Evolutionary conservation across 371 early-diverging fungal genomes (phyloP).

Genomic region (Batrachochytrium dendrobatidis): DNA sequence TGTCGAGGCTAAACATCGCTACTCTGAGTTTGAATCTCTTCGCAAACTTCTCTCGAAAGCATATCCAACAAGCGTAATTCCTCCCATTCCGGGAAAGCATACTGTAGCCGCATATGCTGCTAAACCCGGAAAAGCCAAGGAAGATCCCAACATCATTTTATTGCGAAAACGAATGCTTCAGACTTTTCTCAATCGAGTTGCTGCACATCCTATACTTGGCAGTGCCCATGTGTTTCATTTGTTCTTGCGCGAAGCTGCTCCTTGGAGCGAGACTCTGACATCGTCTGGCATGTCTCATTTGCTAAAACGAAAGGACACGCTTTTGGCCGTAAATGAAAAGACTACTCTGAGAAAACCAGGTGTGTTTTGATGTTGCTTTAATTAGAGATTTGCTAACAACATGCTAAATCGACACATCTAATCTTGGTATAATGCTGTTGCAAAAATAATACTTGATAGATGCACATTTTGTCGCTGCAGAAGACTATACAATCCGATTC

Average conservation of each 20-base stretch:
- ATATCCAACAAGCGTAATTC: constrained; percentile 77
- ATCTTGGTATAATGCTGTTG: neutral
- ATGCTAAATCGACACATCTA: neutral
- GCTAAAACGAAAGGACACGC: constrained; percentile 29
- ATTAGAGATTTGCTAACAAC: too few relatives aligned
- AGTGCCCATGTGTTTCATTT: constrained; percentile 81
- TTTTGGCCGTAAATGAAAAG: constrained; percentile 31
- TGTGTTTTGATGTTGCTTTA: neutral
- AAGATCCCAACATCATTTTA: constrained; percentile 77
- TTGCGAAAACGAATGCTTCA: constrained; percentile 84
- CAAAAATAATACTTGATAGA: constrained; percentile 23
- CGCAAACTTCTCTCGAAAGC: constrained; percentile 60
- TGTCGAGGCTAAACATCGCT: constrained; percentile 60
- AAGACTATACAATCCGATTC: constrained; percentile 40
- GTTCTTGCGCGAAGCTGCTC: constrained; percentile 60
- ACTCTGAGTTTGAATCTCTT: constrained; percentile 91
- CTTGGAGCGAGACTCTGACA: constrained; percentile 35
- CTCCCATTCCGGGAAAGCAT: constrained; percentile 95
- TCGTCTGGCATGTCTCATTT: constrained; percentile 35
- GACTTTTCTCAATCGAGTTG: constrained; percentile 76
- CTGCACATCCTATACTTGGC: constrained; percentile 71
- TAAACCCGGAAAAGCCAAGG: constrained; percentile 71
- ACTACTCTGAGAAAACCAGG: constrained; percentile 34
- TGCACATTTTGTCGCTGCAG: constrained; percentile 34
- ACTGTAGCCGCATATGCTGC: constrained; percentile 80